Conservation (phyloP, 2,329 filamentous ascomycete species). For the Penicillium glabrum region DNA sequence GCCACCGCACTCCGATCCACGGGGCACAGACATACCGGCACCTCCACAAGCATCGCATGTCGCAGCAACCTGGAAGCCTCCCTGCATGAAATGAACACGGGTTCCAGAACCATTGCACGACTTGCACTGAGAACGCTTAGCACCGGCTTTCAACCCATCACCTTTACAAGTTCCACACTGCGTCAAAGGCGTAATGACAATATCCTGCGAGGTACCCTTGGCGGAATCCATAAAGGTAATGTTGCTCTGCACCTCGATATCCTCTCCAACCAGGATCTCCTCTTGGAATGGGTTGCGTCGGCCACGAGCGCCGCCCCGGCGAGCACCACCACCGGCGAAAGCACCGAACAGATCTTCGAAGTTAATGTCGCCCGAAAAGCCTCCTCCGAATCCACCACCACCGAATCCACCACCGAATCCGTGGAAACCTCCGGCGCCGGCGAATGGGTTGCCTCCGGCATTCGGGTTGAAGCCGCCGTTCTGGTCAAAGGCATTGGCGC, state of each 20-base stretch:
- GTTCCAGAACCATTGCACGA: conserved; percentile 84
- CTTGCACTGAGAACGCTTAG: conserved; percentile 71
- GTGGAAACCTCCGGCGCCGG: conserved; percentile 60
- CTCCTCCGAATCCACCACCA: conserved; percentile 54
- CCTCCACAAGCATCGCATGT: conserved; percentile 83
- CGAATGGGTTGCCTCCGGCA: conserved; percentile 56
- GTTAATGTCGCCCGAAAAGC: conserved; percentile 79
- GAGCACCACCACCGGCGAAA: conserved; percentile 66
- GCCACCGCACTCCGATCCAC: conserved; percentile 74
- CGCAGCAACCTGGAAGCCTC: conserved; percentile 93
- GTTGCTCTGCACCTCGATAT: conserved; percentile 90
- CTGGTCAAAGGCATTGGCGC: conserved; percentile 71
- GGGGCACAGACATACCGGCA: conserved; percentile 71
- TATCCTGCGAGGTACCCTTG: conserved; percentile 85
- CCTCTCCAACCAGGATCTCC: conserved; percentile 83
- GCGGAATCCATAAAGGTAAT: conserved; percentile 97
- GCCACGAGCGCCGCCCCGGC: conserved; percentile 53
- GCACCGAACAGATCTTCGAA: conserved; percentile 95
- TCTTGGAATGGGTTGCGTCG: conserved; percentile 74
- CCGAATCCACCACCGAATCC: conserved; percentile 59
- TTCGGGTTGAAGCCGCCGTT: conserved; percentile 76
- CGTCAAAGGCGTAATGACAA: conserved; percentile 77
- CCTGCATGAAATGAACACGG: conserved; percentile 82
- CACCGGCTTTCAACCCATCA: conserved; percentile 78
- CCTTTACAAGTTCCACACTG: conserved; percentile 81